Conservation (phyloP, 2,329 filamentous ascomycete genomes). For the Aureobasidium leucospermi region DNA sequence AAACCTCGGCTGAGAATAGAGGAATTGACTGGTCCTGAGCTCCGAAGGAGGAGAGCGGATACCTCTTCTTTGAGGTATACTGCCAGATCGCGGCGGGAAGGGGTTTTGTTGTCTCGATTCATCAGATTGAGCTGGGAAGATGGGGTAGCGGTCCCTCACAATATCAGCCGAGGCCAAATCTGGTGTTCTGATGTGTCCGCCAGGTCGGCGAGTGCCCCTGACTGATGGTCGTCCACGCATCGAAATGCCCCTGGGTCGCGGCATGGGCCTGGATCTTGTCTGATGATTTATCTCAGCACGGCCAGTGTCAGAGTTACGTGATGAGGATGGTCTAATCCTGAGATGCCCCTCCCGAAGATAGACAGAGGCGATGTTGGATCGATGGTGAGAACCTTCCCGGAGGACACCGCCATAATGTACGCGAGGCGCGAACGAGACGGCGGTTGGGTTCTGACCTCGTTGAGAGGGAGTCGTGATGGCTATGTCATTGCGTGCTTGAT, state of each 20-base stretch:
- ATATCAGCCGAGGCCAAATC: background rate
- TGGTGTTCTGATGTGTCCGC: background rate
- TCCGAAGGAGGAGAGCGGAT: background rate
- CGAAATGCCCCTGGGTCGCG: constrained; percentile 14
- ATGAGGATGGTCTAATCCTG: background rate
- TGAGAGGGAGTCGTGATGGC: background rate
- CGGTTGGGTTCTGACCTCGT: constrained; percentile 7
- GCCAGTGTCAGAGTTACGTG: background rate
- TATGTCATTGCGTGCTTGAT: background rate
- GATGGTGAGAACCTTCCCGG: background rate
- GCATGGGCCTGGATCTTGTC: background rate
- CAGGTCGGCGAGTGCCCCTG: background rate
- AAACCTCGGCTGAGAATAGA: background rate
- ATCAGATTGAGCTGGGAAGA: background rate
- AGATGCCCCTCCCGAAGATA: constrained; percentile 4
- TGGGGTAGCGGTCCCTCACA: constrained; percentile 1
- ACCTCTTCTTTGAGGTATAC: background rate
- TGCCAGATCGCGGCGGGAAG: background rate
- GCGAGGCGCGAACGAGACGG: background rate
- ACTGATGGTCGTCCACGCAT: constrained; percentile 4
- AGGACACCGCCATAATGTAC: constrained; percentile 19
- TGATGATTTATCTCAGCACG: background rate
- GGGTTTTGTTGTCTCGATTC: background rate
- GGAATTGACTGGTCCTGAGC: background rate
- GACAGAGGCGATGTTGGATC: constrained; percentile 10